Conservation (phyloP, 179 eudicot genomes). For the Drosera spatulata region DNA sequence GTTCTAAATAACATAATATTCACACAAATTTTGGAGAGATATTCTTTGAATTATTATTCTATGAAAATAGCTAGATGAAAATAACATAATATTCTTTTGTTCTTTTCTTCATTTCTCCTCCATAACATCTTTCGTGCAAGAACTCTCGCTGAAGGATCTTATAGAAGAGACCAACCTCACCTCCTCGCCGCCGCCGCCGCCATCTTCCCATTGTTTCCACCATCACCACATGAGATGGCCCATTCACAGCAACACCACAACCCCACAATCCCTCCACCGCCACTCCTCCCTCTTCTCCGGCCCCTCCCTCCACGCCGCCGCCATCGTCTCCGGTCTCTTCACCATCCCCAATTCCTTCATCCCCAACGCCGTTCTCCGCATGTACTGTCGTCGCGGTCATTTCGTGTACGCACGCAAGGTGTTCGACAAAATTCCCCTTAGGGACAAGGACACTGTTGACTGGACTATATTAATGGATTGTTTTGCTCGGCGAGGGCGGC, state of each 20-base stretch:
- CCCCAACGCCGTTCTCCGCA: slow-evolving; percentile 18
- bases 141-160: too few species aligned
- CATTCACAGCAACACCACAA: slow-evolving; percentile 3
- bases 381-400: slow-evolving; percentile 19
- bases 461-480: slow-evolving; percentile 30
- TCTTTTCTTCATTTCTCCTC: too few species aligned
- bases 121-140: too few species aligned
- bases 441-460: slow-evolving; percentile 26
- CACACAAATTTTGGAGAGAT: too few species aligned
- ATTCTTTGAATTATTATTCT: too few species aligned
- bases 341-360: slow-evolving; percentile 13
- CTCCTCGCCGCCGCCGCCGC: too few species aligned
- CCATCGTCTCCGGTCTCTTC: slow-evolving; percentile 24
- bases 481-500: slow-evolving; percentile 13
- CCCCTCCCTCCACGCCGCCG: slow-evolving; percentile 23
- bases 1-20: too few species aligned
- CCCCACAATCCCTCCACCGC: slow-evolving; percentile 12
- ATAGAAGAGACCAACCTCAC: too few species aligned
- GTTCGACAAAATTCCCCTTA: slow-evolving; percentile 29
- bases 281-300: slow-evolving; percentile 18
- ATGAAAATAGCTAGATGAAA: too few species aligned
- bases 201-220: too few species aligned
- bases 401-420: slow-evolving; percentile 13
- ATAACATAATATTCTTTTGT: too few species aligned
- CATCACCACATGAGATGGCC: neutral